A percentile compares a stretch with the other conserved stretches of the same genome.
Evolutionary conservation across 352 stramenopile genomes (phyloP).

Genomic region (Phytopythium kandeliae): DNA sequence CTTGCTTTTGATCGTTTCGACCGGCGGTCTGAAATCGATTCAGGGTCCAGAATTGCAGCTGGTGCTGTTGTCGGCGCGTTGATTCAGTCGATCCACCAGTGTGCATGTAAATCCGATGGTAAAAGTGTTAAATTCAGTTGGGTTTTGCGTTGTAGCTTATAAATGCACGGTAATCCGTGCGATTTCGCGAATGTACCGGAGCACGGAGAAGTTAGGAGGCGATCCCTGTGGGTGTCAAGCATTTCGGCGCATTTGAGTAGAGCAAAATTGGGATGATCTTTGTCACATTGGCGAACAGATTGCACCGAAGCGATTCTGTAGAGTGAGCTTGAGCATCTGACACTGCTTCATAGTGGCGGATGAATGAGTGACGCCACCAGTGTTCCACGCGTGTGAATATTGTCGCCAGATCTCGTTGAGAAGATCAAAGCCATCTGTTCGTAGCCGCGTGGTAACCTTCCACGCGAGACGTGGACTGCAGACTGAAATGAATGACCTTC

Average conservation of each 20-base stretch:
- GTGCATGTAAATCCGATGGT: background rate
- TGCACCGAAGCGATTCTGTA: background rate
- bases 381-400: too few species aligned
- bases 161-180: background rate
- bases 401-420: too few species aligned
- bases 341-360: background rate
- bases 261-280: background rate
- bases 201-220: background rate
- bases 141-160: background rate
- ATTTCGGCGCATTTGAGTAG: background rate
- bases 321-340: background rate
- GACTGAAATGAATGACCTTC: too few species aligned
- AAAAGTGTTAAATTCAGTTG: background rate
- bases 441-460: too few species aligned
- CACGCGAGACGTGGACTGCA: too few species aligned
- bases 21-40: background rate
- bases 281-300: background rate
- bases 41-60: background rate
- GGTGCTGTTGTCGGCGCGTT: too few species aligned
- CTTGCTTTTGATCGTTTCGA: background rate
- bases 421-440: too few species aligned
- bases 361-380: too few species aligned
- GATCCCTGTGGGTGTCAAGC: background rate
- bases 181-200: background rate
- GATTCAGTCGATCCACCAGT: background rate